phyloP scores from a whole-genome alignment of 2,329 filamentous ascomycete species.

The Colletotrichum abscissum region DNA sequence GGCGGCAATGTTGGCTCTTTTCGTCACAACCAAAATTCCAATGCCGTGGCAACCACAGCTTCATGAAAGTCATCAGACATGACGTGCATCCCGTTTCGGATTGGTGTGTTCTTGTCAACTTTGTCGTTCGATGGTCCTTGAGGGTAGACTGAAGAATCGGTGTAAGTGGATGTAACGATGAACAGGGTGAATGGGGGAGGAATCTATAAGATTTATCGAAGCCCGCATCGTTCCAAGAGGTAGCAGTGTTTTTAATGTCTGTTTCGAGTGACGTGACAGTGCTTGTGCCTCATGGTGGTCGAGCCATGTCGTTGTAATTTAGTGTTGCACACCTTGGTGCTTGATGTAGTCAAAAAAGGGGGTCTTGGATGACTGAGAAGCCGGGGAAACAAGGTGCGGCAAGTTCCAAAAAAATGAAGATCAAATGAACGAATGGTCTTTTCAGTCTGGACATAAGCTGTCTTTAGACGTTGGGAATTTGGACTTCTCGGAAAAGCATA shows the following conservation, averaged over 20 bases:
- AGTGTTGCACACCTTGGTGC: background rate
- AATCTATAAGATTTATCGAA: background rate
- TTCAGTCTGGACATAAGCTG: background rate
- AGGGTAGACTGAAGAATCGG: background rate
- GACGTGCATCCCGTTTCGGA: background rate
- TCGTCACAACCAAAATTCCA: background rate
- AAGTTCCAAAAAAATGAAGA: background rate
- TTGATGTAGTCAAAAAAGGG: background rate
- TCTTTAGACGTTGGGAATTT: constrained; percentile 24
- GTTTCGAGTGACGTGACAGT: background rate
- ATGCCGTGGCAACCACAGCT: background rate
- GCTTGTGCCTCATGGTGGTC: background rate
- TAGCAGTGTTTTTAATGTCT: background rate
- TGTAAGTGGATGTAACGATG: background rate
- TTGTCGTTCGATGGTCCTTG: background rate
- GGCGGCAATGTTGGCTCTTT: background rate
- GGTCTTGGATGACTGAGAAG: background rate
- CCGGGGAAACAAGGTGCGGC: background rate
- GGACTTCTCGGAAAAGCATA: constrained; percentile 26
- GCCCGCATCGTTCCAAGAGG: background rate
- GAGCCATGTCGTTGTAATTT: background rate
- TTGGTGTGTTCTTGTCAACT: background rate
- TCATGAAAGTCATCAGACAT: background rate
- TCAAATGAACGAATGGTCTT: constrained; percentile 3
- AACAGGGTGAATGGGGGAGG: background rate